phyloP scores from a whole-genome alignment of 176 grass and related monocot species.

The Zea luxurians region DNA sequence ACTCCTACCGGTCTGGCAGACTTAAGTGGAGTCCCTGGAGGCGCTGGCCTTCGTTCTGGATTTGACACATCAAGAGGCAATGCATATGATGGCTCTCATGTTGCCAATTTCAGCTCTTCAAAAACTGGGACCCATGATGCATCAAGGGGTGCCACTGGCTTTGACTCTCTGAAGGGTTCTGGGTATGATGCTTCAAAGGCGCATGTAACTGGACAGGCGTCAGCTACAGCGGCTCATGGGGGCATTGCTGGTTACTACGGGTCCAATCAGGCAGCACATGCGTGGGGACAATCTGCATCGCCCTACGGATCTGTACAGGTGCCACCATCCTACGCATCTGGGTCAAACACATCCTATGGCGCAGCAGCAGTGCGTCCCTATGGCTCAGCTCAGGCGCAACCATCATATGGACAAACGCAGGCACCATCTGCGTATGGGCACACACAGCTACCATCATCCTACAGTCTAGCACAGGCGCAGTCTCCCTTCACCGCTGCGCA shows the following conservation, averaged over 20 bases:
- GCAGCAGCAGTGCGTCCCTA: slow-evolving; percentile 33
- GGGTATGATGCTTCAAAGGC: slow-evolving; percentile 49
- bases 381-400: slow-evolving; percentile 50
- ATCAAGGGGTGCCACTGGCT: slow-evolving; percentile 44
- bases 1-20: slow-evolving; percentile 43
- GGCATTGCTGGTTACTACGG: slow-evolving; percentile 49
- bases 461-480: slow-evolving; percentile 51
- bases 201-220: slow-evolving; percentile 31
- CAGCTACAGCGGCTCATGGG: slow-evolving; percentile 35
- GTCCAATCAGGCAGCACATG: slow-evolving; percentile 42
- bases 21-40: slow-evolving; percentile 55
- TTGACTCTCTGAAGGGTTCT: slow-evolving; percentile 48
- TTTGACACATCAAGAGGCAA: slow-evolving; percentile 53
- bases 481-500: slow-evolving; percentile 44
- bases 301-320: slow-evolving; percentile 52
- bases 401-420: slow-evolving; percentile 61
- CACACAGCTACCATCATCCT: slow-evolving; percentile 53
- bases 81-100: slow-evolving; percentile 49
- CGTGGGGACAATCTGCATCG: slow-evolving; percentile 54
- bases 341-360: slow-evolving; percentile 27
- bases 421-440: slow-evolving; percentile 49
- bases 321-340: slow-evolving; percentile 41
- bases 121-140: slow-evolving; percentile 49
- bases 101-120: slow-evolving; percentile 42
- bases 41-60: slow-evolving; percentile 41